Base-by-base conservation (phyloP, 805 yeast genomes). In the Nakazawaea molendinolei region DNA sequence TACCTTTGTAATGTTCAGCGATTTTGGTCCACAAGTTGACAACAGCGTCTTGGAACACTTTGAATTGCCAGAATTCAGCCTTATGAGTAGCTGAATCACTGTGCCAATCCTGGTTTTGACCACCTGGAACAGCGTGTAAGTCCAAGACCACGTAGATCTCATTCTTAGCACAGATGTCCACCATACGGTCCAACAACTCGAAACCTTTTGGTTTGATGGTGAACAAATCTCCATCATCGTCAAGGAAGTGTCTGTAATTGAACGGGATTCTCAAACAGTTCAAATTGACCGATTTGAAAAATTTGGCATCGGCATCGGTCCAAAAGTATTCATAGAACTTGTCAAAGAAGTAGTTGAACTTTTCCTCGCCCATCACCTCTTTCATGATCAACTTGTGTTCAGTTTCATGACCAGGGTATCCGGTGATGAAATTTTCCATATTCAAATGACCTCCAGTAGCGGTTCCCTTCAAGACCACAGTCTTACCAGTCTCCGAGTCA, bases 51-150 rank as follows among this genome's bases (percentile, higher is more conserved):
- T 69, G 75, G 51, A 69, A 65, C 18, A 61, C 55, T 45, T 61
- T 64, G 53, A 66, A 70, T 18, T 65, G 68, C 74, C 74, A 70
- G 48, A 70, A 69, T 17, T 67, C 35, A 2, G 74, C 57, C 49
- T 64, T 63, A 51, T 68, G 71, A 44, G 66, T 55, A 3, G 61
- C 65, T 1, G 69, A 60, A 49, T 71, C 76, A 16, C 60, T 48
- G 45, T 70, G 76, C 76, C 76, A 71, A 46, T 65, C 75, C 52
- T 69, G 76, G 48, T 66, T 69, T 50, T 70, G 75, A 19, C 76
- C 75, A 34, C 76, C 76, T 12, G 76, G 76, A 16, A 51, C 58
- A 10, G 74, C 57, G 43, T 71, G 76, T 20, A 71, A 55, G 42
- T 70, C 76, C 33, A 70, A 55, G 36, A 70, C 59, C 30, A 70